Conservation (phyloP, 208 protist species). For the Leishmania arabica region DNA sequence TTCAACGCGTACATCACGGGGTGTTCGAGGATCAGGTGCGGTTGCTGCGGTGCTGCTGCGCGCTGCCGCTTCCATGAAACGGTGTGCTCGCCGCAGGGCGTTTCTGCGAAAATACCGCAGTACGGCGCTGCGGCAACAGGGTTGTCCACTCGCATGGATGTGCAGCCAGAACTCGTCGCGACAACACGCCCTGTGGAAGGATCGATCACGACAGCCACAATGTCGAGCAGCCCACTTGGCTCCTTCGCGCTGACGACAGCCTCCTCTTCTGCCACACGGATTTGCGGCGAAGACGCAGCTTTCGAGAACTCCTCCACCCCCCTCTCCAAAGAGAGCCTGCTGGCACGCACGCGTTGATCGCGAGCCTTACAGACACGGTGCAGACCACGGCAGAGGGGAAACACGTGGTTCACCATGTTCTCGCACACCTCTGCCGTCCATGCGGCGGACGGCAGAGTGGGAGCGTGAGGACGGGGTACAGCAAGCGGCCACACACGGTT, state of each 20-base stretch:
- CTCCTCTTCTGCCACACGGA: neutral
- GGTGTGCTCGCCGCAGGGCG: neutral
- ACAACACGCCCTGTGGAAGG: conserved; percentile 35
- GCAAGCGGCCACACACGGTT: conserved; percentile 75
- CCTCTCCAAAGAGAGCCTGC: neutral
- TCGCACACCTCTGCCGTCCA: conserved; percentile 17
- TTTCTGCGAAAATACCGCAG: neutral
- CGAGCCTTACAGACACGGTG: conserved; percentile 4
- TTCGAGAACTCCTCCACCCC: neutral
- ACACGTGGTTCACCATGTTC: conserved; percentile 32
- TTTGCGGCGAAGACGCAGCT: neutral
- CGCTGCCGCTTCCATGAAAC: neutral
- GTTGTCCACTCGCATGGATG: conserved; percentile 37
- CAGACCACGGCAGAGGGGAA: conserved; percentile 33
- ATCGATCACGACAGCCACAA: conserved; percentile 62
- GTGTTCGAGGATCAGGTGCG: conserved; percentile 61
- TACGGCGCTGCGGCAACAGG: conserved; percentile 46
- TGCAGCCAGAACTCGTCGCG: conserved; percentile 47
- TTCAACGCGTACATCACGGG: conserved; percentile 80
- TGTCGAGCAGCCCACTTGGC: conserved; percentile 30
- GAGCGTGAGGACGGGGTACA: conserved; percentile 54
- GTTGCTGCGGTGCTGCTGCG: neutral
- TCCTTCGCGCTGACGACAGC: neutral
- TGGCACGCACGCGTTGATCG: neutral
- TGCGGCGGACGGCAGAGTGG: conserved; percentile 8